Evolutionary conservation across 2,329 filamentous ascomycete genomes (phyloP).

Genomic region (Exophiala aquamarina): DNA sequence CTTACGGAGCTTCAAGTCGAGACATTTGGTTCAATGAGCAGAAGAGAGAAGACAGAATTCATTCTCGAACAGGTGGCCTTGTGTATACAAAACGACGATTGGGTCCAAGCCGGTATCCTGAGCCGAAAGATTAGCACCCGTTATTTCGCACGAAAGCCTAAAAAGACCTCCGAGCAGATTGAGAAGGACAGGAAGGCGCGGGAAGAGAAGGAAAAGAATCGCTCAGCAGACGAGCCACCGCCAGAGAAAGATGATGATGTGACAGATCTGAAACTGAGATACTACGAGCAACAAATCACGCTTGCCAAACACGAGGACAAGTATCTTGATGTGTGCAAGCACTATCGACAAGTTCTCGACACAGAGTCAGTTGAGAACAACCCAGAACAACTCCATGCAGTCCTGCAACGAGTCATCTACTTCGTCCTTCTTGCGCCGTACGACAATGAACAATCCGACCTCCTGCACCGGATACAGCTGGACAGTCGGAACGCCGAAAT

Average conservation of each 20-base stretch:
- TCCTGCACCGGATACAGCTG: slow-evolving; percentile 87
- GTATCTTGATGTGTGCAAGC: slow-evolving; percentile 96
- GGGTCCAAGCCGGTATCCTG: slow-evolving; percentile 91
- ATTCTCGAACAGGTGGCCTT: slow-evolving; percentile 92
- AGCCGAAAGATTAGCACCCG: slow-evolving; percentile 95
- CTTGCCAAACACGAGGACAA: slow-evolving; percentile 96
- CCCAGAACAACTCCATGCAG: slow-evolving; percentile 77
- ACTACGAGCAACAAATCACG: slow-evolving; percentile 96
- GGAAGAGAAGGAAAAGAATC: slow-evolving; percentile 78
- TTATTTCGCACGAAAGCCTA: slow-evolving; percentile 86
- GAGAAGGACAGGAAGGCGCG: slow-evolving; percentile 88
- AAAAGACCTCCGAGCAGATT: slow-evolving; percentile 84
- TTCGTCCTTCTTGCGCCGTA: slow-evolving; percentile 95
- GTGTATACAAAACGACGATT: slow-evolving; percentile 93
- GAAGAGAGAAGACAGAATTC: slow-evolving; percentile 97
- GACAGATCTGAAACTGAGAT: slow-evolving; percentile 91
- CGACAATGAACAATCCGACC: slow-evolving; percentile 97
- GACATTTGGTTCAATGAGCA: slow-evolving; percentile 97
- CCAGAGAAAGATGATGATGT: slow-evolving; percentile 78
- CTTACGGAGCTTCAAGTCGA: slow-evolving; percentile 97
- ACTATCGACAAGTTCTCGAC: slow-evolving; percentile 95
- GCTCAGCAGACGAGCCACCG: slow-evolving; percentile 73
- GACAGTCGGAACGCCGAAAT: slow-evolving; percentile 80
- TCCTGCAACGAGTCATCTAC: slow-evolving; percentile 93
- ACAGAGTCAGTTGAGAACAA: slow-evolving; percentile 94